Base-by-base conservation (phyloP, 495 filamentous ascomycete genomes). In the Bathelium albidoporum region DNA sequence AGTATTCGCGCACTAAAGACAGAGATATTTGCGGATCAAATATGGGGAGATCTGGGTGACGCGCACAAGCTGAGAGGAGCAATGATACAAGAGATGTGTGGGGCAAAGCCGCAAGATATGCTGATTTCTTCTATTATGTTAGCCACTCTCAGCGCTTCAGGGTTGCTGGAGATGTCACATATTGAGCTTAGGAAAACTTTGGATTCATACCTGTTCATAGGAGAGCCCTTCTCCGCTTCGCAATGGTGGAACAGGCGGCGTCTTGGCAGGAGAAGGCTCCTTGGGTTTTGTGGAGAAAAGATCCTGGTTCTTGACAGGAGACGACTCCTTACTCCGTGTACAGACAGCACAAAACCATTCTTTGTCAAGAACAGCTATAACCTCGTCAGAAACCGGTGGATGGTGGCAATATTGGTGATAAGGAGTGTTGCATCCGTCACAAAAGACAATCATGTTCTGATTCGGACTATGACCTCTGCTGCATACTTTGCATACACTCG, bases 391-490 rank as follows among this genome's bases (percentile, higher is more conserved):
- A 66, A 98, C 91, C 3, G 81, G 81, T 0, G 94, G 91, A 66
- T 94, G 84, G 73, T 97, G 92, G 69, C 94, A 97, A 65, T 82
- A 82, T 73, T 96, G 92, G 73, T 98, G 94, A 84, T 91, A 98
- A 18, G 87, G 83, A 12, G 79, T 80, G 71, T 94, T 91, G 77
- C 94, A 98, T 14, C 85, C 87, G 73, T 96, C 91, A 75, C 94
- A 98, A 72, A 96, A 94, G 9, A 97, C 94, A 62, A 98, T 96
- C 76, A 85, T 81, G 73, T 98, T 98, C 63, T 72, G 84, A 20
- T 79, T 72, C 0, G 91, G 88, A 62, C 85, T 89, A 59, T 89
- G 83, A 10, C 89, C 85, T 44, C 94, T 80, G 58, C 86, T 82
- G 75, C 94, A 98, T 68, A 85, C 80, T 62, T 85, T 87, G 74